phyloP scores from a whole-genome alignment of 768 basidiomycete species.

The Tylopilus plumbeoviolaceoides region DNA sequence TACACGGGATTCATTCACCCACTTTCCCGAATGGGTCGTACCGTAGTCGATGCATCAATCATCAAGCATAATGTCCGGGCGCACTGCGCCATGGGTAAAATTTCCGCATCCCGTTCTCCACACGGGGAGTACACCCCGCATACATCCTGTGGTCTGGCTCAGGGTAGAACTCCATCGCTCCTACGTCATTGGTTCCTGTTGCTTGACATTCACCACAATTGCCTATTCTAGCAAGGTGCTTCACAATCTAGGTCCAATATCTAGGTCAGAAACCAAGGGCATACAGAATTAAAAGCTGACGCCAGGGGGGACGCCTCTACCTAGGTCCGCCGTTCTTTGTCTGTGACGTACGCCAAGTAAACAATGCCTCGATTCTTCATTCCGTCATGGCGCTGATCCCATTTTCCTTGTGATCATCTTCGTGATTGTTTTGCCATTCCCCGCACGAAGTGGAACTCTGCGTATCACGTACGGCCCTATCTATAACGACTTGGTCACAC shows the following conservation, averaged over 20 bases:
- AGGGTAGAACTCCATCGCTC: neutral
- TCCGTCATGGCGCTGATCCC: neutral
- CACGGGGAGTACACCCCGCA: neutral
- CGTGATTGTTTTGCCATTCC: neutral
- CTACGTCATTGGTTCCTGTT: neutral
- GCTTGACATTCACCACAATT: neutral
- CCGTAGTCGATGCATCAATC: neutral
- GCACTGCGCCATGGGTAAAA: too few relatives aligned
- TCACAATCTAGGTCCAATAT: neutral
- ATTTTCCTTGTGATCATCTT: neutral
- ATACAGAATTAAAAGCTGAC: neutral
- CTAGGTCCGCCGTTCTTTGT: neutral
- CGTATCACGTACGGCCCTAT: neutral
- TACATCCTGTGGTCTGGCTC: neutral
- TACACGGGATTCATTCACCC: neutral
- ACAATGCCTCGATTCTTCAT: neutral
- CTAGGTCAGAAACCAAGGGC: neutral
- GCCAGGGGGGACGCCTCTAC: neutral
- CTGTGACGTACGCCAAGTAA: neutral
- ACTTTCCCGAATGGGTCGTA: neutral
- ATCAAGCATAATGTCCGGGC: neutral
- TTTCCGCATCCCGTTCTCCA: neutral
- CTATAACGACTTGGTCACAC: slow-evolving; percentile 13
- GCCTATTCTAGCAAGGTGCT: neutral
- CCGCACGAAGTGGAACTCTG: neutral